Base-by-base conservation (phyloP, 1,284 basidiomycete genomes). In the Neolentinus lepideus region DNA sequence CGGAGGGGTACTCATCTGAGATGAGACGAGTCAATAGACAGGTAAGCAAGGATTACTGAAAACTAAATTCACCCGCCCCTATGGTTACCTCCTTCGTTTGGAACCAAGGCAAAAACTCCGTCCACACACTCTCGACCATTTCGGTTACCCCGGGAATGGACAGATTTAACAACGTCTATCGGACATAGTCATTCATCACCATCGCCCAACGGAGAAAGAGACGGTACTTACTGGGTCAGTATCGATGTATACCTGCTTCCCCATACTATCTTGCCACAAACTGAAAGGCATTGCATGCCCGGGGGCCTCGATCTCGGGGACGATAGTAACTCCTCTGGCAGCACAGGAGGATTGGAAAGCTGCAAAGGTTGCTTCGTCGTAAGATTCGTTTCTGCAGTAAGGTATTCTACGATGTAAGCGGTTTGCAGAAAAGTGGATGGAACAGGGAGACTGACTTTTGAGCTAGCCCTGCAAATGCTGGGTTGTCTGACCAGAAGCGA, bases 251-350 rank as follows among this genome's bases (percentile, higher is more conserved):
- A 43, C 38, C 38, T 43, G 38, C 16, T 43, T 43, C 38, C 33
- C 38, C 38, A 43, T 43, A 21, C 38, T 43, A n/a, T 43, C 38
- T 16, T 43, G 38, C 38, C 38, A 43, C 38, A n/a, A 64, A 64
- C 24, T 29, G 14, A 50, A 50, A 25, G 24, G 47, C 27, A 50
- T 14, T 3, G 47, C 22, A n/a, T 50, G 47, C 6, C 47, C 47
- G 6, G 47, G 62, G 3, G 64, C 59, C 57, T 74, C 72, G 38
- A 74, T 63, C 61, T 74, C 72, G 1, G 72, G 72, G 16, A 74
- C 62, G 31, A 74, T 58, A 48, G 70, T 70, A 21, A 73, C 67
- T 2, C 71, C 71, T 14, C 69, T 62, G 1, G 64, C 61, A 16
- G 71, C 68, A 55, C 70, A 71, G 16, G 55, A 55, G 1, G 60